Percentiles rank a stretch among this genome's conserved stretches.
Conservation (phyloP, 1,284 basidiomycete species). For the Anthracocystis walkeri region DNA sequence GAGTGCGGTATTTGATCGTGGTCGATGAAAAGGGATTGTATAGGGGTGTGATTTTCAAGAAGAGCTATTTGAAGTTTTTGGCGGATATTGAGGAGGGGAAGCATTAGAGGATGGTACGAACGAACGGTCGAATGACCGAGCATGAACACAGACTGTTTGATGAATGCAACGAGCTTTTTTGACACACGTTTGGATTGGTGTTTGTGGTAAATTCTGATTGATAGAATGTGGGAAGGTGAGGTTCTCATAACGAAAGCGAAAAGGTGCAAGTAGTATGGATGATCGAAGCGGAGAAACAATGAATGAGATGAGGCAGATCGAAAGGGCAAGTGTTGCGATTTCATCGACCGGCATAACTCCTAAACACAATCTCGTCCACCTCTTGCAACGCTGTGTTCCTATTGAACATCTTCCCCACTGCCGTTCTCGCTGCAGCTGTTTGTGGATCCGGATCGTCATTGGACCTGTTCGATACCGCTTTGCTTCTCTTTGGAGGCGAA, state of each 20-base stretch:
- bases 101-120: not conserved
- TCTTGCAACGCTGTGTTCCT: conserved; percentile 14
- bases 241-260: not conserved
- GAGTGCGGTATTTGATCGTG: conserved; percentile 73
- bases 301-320: not conserved
- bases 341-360: conserved; percentile 24
- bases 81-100: conserved; percentile 32
- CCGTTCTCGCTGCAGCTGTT: not conserved
- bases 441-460: not conserved
- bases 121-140: not conserved
- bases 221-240: not conserved
- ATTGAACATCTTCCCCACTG: conserved; percentile 20
- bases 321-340: too few relatives aligned
- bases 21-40: conserved; percentile 85
- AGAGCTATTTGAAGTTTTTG: conserved; percentile 72
- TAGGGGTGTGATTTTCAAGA: conserved; percentile 91
- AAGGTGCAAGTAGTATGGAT: too few relatives aligned
- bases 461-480: conserved; percentile 33
- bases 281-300: too few relatives aligned
- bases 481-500: conserved; percentile 19
- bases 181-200: too few relatives aligned
- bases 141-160: not conserved
- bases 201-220: not conserved
- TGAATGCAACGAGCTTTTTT: too few relatives aligned
- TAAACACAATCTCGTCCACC: conserved; percentile 29